A percentile compares a stretch with the other conserved stretches of the same genome.
Evolutionary conservation across 1,139 yeast genomes (phyloP).

Genomic region (Entelexis paramagnoliae): DNA sequence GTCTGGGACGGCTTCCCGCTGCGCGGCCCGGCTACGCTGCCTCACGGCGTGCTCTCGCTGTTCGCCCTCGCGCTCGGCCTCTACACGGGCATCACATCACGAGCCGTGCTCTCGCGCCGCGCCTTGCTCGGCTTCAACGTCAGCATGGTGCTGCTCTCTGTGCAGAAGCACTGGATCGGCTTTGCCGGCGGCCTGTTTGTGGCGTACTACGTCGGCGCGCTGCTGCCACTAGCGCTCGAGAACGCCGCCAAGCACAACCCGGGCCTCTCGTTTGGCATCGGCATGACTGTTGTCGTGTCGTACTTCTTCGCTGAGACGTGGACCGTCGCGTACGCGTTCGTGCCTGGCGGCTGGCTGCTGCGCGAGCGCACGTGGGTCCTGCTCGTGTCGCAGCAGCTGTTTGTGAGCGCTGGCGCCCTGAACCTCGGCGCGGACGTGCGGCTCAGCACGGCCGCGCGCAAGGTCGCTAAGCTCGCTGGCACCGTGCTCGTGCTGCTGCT

Average conservation of each 20-base stretch:
- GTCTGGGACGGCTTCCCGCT: conserved; percentile 90
- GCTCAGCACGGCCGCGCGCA: conserved; percentile 12
- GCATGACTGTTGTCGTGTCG: conserved; percentile 43
- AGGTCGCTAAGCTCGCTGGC: conserved; percentile 27
- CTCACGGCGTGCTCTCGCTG: conserved; percentile 69
- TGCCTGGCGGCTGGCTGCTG: conserved; percentile 80
- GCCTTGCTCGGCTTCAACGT: conserved; percentile 37
- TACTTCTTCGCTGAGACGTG: conserved; percentile 76
- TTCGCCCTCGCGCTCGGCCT: conserved; percentile 51
- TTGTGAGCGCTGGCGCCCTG: conserved; percentile 34
- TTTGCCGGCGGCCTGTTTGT: conserved; percentile 65
- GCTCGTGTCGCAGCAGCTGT: conserved; percentile 43
- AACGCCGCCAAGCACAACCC: conserved; percentile 51
- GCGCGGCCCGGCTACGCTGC: conserved; percentile 78
- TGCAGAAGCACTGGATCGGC: conserved; percentile 67
- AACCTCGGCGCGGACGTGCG: conserved; percentile 23
- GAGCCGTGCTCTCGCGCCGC: conserved; percentile 25
- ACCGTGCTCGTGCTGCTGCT: conserved; percentile 27
- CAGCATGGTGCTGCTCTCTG: conserved; percentile 44
- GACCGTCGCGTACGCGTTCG: conserved; percentile 97
- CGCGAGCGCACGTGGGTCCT: conserved; percentile 83
- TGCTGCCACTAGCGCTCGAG: conserved; percentile 55
- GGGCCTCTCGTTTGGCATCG: conserved; percentile 47
- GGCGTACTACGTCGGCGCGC: conserved; percentile 50
- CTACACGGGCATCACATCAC: conserved; percentile 34